Evolutionary conservation across 176 grass and related monocot species (phyloP).

Genomic region (Saccharum officinarum): DNA sequence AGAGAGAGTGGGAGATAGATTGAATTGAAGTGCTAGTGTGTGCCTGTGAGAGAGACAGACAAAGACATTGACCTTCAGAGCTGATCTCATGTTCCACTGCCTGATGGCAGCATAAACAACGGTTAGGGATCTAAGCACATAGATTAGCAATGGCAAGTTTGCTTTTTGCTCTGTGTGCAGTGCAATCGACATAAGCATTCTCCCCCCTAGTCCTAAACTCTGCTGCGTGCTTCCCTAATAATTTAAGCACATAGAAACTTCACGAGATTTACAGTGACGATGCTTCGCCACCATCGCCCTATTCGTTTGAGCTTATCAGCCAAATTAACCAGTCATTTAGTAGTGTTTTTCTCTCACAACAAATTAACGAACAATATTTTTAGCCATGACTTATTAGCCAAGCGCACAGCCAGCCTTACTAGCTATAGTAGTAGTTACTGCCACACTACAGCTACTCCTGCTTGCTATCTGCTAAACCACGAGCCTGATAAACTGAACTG

Average conservation of each 20-base stretch:
- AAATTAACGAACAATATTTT: too few species aligned
- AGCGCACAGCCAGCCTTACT: too few species aligned
- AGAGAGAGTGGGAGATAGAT: background rate
- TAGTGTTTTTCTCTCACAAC: too few species aligned
- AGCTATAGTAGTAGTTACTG: background rate
- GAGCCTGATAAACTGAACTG: background rate
- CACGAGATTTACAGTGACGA: conserved; percentile 3
- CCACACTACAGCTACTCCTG: background rate
- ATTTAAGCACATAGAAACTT: conserved; percentile 7
- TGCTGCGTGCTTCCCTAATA: background rate
- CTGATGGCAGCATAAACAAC: background rate
- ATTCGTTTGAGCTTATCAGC: too few species aligned
- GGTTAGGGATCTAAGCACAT: background rate
- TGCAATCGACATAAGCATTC: background rate
- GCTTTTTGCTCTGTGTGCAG: background rate
- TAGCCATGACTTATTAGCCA: too few species aligned
- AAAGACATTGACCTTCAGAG: background rate
- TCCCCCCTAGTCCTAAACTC: background rate
- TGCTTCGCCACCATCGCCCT: background rate
- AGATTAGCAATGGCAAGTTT: background rate
- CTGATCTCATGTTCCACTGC: conserved; percentile 14
- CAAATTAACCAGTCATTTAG: too few species aligned
- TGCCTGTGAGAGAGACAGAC: background rate
- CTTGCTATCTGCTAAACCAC: background rate
- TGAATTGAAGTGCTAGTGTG: background rate